Evolutionary conservation across 169 alveolate genomes (phyloP).

Genomic region (Plasmodium falciparum): DNA sequence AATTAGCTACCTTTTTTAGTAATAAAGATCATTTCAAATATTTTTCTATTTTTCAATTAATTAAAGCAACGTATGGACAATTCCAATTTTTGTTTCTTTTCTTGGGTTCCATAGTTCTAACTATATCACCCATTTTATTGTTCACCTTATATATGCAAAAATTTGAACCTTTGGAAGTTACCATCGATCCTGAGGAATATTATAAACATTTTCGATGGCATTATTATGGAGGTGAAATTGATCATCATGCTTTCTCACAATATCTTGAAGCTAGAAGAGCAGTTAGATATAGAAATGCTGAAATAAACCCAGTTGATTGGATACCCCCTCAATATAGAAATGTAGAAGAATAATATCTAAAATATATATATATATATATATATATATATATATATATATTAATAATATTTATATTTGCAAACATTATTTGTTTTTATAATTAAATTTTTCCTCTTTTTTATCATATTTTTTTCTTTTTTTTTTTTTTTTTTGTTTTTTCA

Average conservation of each 20-base stretch:
- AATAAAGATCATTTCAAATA: slow-evolving; percentile 78
- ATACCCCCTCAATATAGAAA: slow-evolving; percentile 89
- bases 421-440: background rate
- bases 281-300: slow-evolving; percentile 88
- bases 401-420: background rate
- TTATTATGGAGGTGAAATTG: slow-evolving; percentile 87
- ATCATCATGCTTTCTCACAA: slow-evolving; percentile 90
- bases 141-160: slow-evolving; percentile 81
- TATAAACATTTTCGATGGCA: slow-evolving; percentile 88
- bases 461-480: background rate
- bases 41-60: slow-evolving; percentile 43
- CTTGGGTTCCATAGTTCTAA: slow-evolving; percentile 57
- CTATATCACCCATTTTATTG: slow-evolving; percentile 69
- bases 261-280: slow-evolving; percentile 91
- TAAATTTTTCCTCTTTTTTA: background rate
- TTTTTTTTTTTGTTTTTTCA: background rate
- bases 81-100: slow-evolving; percentile 79
- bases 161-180: slow-evolving; percentile 85
- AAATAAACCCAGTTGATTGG: slow-evolving; percentile 89
- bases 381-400: background rate
- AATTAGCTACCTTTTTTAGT: slow-evolving; percentile 81
- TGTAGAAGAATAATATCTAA: slow-evolving; percentile 50
- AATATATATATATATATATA: background rate
- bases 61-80: slow-evolving; percentile 79
- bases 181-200: slow-evolving; percentile 85